A percentile compares a stretch with the other conserved stretches of the same genome.
Conservation (phyloP, 768 basidiomycete genomes). For the Stropharia rugosoannulata region DNA sequence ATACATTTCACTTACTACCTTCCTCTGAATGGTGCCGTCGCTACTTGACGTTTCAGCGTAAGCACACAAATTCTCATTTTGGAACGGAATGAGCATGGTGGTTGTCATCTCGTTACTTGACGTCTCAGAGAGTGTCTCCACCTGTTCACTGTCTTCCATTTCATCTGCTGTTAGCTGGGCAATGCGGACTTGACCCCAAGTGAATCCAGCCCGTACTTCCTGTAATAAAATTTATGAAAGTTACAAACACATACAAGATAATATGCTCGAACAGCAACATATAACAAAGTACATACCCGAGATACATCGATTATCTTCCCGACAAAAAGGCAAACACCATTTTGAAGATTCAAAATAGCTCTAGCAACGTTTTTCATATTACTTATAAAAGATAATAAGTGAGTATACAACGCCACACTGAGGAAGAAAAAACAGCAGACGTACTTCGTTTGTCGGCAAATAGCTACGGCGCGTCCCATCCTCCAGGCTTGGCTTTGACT, state of each 20-base stretch:
- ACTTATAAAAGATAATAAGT: slow-evolving; percentile 10
- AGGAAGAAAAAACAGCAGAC: slow-evolving; percentile 1
- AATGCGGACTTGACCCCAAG: slow-evolving; percentile 33
- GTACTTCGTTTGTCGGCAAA: slow-evolving; percentile 44
- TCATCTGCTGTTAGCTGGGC: slow-evolving; percentile 29
- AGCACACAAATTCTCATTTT: slow-evolving; percentile 61
- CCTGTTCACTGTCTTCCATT: slow-evolving; percentile 19
- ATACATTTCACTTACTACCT: neutral
- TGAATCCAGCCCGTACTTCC: slow-evolving; percentile 36
- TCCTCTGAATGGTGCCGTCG: slow-evolving; percentile 14
- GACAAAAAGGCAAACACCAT: slow-evolving; percentile 41
- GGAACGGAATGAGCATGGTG: slow-evolving; percentile 53
- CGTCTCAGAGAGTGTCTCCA: neutral
- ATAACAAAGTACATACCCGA: slow-evolving; percentile 17
- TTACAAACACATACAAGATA: neutral
- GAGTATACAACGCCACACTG: neutral
- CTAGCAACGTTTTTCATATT: slow-evolving; percentile 25
- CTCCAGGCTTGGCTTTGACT: slow-evolving; percentile 63
- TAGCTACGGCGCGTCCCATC: slow-evolving; percentile 57
- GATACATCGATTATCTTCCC: slow-evolving; percentile 61
- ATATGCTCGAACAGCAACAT: too few relatives aligned
- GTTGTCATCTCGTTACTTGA: slow-evolving; percentile 3
- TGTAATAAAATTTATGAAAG: slow-evolving; percentile 9
- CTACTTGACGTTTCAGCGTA: slow-evolving; percentile 35
- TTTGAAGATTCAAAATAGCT: slow-evolving; percentile 29